Conservation (phyloP, 2,329 filamentous ascomycete genomes). For the Alternaria tenuissima region DNA sequence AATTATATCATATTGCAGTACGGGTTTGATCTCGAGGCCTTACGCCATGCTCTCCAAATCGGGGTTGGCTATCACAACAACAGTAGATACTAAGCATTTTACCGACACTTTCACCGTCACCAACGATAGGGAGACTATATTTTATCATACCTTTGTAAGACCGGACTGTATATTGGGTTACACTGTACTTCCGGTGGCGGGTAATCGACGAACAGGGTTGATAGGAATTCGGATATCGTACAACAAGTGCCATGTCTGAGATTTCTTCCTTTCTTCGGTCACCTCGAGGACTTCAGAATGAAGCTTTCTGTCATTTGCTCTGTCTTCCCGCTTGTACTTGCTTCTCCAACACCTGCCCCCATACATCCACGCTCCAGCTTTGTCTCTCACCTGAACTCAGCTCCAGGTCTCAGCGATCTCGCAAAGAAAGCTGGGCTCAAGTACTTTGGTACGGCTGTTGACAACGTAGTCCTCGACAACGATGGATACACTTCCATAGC, state of each 20-base stretch:
- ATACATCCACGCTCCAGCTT: not conserved
- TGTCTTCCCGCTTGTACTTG: slow-evolving; percentile 27
- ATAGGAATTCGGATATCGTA: not conserved
- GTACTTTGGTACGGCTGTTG: slow-evolving; percentile 67
- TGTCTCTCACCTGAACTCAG: slow-evolving; percentile 16
- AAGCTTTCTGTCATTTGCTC: slow-evolving; percentile 31
- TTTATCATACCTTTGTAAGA: not conserved
- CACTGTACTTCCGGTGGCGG: too few species aligned
- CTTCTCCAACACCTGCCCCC: slow-evolving; percentile 25
- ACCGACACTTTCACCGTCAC: not conserved
- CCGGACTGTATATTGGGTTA: too few species aligned
- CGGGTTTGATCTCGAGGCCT: not conserved
- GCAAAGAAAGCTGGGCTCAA: slow-evolving; percentile 64
- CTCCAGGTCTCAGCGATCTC: slow-evolving; percentile 58
- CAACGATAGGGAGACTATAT: not conserved
- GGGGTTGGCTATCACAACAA: not conserved
- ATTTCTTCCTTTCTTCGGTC: not conserved
- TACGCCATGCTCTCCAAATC: not conserved
- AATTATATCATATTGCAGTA: not conserved
- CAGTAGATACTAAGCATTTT: not conserved
- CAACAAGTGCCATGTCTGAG: not conserved
- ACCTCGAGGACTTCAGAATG: slow-evolving; percentile 26
- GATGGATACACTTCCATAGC: slow-evolving; percentile 64
- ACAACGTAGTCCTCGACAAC: slow-evolving; percentile 60
- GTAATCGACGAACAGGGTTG: too few species aligned